Percentiles rank a stretch among this genome's conserved stretches.
Evolutionary conservation across 2,329 filamentous ascomycete genomes (phyloP).

Genomic region (Phoma sp.): DNA sequence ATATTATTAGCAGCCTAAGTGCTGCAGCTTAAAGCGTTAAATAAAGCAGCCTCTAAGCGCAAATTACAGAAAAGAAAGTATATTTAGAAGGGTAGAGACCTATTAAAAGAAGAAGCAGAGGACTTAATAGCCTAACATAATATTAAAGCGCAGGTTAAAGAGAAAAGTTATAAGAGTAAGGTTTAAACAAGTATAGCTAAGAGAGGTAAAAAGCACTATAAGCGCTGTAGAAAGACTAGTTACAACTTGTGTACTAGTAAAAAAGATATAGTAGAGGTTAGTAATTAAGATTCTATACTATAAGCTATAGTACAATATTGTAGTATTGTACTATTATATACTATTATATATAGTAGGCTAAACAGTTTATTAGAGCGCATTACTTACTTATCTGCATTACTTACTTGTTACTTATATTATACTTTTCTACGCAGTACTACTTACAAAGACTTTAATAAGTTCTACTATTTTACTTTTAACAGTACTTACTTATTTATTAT

Average conservation of each 20-base stretch:
- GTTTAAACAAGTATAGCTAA: neutral
- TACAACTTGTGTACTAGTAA: conserved; percentile 6
- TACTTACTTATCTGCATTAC: neutral
- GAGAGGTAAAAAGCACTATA: neutral
- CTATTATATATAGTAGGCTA: too few relatives aligned
- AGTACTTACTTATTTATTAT: too few relatives aligned
- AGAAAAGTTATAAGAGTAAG: conserved; percentile 4
- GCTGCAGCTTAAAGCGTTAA: conserved; percentile 1
- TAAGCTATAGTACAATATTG: conserved; percentile 1
- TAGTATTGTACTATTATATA: conserved; percentile 3
- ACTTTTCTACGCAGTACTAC: too few relatives aligned
- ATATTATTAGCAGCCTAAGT: neutral
- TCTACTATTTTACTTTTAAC: too few relatives aligned
- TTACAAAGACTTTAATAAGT: too few relatives aligned
- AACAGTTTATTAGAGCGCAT: neutral
- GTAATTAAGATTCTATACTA: conserved; percentile 11
- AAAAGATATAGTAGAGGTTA: conserved; percentile 4
- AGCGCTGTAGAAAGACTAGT: neutral
- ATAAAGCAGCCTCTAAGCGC: conserved; percentile 1
- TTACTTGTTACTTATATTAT: neutral
- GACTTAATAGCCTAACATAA: conserved; percentile 2
- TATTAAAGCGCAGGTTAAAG: conserved; percentile 3
- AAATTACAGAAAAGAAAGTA: too few relatives aligned
- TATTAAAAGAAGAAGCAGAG: conserved; percentile 13
- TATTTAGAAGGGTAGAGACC: conserved; percentile 9